Base-by-base conservation (phyloP, 2,329 filamentous ascomycete species). In the Sarocladium oryzae region DNA sequence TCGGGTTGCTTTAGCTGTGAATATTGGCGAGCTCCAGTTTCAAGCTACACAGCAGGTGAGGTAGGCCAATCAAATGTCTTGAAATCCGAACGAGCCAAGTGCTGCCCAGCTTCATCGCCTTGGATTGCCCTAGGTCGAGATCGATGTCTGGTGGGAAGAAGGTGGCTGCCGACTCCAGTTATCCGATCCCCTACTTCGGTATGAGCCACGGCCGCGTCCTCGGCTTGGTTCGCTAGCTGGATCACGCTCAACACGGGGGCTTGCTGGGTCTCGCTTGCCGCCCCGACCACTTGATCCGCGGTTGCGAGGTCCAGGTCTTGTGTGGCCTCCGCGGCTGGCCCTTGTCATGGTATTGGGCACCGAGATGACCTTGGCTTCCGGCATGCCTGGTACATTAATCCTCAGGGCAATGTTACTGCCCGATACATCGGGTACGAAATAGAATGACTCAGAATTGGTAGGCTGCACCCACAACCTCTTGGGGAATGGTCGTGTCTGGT, bases 401-500 rank as follows among this genome's bases (percentile, higher is more conserved):
- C 63, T 68, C 54, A 75, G 63, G 7, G 64, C 61, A 18, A 36
- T 24, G 40, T 61, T 66, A 5, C 64, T 64, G 4, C 66, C 64
- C 8, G 62, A 65, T 32, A 64, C 63, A 3, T 63, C 58, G 2
- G 63, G 57, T 10, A 57, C 38, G 41, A 69, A 66, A 52, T 65
- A 63, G 51, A 66, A 66, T 1, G 66, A 62, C 45, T 69, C 67
- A 55, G 63, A 63, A 16, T 61, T 60, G 20, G 61, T 56, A 13
- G 67, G 56, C 40, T 71, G 63, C 16, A 81, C 64, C 26, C 70
- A 60, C 36, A 82, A 74, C 56, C 70, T 75, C 54, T 71, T 73
- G 1, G 75, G 78, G 11, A 83, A 67, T 1, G 77, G 71, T 60
- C 81, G 84, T 32, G 71, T 69, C 48, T 76, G 75, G 36, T 76